Base-by-base conservation (phyloP, 257 asterid genomes). In the Jaltomata sinuosa region DNA sequence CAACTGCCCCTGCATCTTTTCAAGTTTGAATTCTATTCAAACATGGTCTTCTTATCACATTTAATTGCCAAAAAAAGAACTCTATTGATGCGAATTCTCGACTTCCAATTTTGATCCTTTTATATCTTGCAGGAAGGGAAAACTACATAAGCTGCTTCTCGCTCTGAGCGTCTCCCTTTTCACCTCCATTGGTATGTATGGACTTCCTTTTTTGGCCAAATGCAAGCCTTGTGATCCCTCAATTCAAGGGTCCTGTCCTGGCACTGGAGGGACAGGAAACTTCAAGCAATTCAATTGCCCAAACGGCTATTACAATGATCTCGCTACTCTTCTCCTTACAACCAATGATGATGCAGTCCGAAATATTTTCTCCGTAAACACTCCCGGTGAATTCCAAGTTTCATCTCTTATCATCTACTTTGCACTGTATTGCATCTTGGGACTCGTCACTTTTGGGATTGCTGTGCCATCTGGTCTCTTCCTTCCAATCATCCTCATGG, bases 401-500 rank as follows among this genome's bases (percentile, higher is more conserved):
- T 72, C 67, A 57, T 89, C 97, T 78, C 97, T 95, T 52, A 16
- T 85, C n/a, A 88, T 95, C 91, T 95, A 88, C 92, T 94, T 95
- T 83, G 83, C 68, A 32, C 89, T 95, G 7, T 95, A 94, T 65
- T 94, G 88, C 82, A 87, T 94, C 86, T 88, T 95, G 83, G 98
- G 97, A 84, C 93, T 95, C 64, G 5, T 94, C 83, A 94, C 99
- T 84, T 94, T 94, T 68, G 99, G 99, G 87, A 95, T 95, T 84
- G 99, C 98, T 11, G 97, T 93, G 76, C 99, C 99, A 76, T 95
- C 99, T 7, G 99, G 98, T 80, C 96, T 95, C 84, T 95, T 95
- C 91, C 97, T 96, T 87, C 99, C 99, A 12, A 91, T 95, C 84
- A 95, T 95, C 81, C 92, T 95, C 81, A 91, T 91, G 97, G 99